Evolutionary conservation across 192 early-diverging fungal species (phyloP), one percentile per base, ranked within the genome.

Genomic region (Spizellomyces punctatus): DNA sequence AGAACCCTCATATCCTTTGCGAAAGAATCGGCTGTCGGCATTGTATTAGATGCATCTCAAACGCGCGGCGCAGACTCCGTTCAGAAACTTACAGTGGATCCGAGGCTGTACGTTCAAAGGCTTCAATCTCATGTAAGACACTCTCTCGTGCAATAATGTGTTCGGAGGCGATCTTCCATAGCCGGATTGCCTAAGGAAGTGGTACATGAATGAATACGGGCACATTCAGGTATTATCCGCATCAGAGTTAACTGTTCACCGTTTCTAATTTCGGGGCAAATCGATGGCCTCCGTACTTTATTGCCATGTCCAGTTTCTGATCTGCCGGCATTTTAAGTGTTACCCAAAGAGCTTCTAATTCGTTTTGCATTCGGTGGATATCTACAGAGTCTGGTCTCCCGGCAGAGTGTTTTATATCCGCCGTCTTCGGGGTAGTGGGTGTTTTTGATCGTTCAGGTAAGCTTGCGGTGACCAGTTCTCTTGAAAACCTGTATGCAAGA

Each of bases 241-340:
- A 36, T 3, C 3, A 36, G 27, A 54, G 12, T 42, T 12, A 9
- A 63, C 8, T 52, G 63, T 62, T 52, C 52, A 82, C 85, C 68
- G 66, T 76, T 49, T 82, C 70, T 4, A 86, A 64, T 56, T 83
- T 80, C 0, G 58, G 62, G 41, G 73, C 70, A 76, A 78, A 86
- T 64, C 76, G 73, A 69, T 76, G 77, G 12, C 69, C 67, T 9
- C 85, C 82, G 65, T 87, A 87, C 61, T 87, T 87, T 48, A 87
- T 84, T 6, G 84, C 86, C 86, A 87, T 87, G 60, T 86, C 84
- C 16, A 87, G 67, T 65, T 86, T 85, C 59, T 87, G 83, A 56
- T 84, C 82, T 4, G 70, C 50, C 14, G 86, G 83, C 82, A 83
- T 87, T 62, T 87, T 79, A 45, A 87, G 65, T 36, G 60, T 63